phyloP scores from a whole-genome alignment of 2,329 filamentous ascomycete species.

The Cladorrhinum sp. region DNA sequence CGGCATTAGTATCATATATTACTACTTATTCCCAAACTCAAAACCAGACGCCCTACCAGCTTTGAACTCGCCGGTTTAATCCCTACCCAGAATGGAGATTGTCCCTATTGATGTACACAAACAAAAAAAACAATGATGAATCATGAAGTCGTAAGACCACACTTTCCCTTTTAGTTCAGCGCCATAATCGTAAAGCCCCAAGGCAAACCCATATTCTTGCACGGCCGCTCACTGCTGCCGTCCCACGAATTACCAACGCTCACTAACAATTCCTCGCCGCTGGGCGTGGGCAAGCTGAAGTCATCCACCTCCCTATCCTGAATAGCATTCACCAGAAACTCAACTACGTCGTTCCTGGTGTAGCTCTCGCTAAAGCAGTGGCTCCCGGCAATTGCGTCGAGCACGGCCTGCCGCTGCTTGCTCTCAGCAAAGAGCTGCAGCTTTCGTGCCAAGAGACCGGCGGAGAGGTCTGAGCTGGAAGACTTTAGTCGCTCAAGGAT shows the following conservation, averaged over 20 bases:
- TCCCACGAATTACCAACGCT: slow-evolving; percentile 28
- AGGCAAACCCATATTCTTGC: slow-evolving; percentile 37
- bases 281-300: neutral
- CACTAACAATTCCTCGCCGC: slow-evolving; percentile 27
- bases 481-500: slow-evolving; percentile 30
- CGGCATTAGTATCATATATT: neutral
- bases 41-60: neutral
- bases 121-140: neutral
- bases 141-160: neutral
- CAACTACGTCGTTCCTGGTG: slow-evolving; percentile 32
- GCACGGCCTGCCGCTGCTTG: slow-evolving; percentile 30
- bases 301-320: slow-evolving; percentile 23
- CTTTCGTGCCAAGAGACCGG: slow-evolving; percentile 27
- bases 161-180: slow-evolving; percentile 30
- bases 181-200: slow-evolving; percentile 39
- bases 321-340: slow-evolving; percentile 33
- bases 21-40: neutral
- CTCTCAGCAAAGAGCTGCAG: slow-evolving; percentile 33
- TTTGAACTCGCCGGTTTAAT: neutral
- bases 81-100: neutral
- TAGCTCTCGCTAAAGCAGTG: slow-evolving; percentile 34
- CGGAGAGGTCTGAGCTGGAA: slow-evolving; percentile 22
- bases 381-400: slow-evolving; percentile 33
- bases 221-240: slow-evolving; percentile 31
- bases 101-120: neutral